phyloP scores from a whole-genome alignment of 495 filamentous ascomycete genomes.

The Hypoxylon cercidicola region DNA sequence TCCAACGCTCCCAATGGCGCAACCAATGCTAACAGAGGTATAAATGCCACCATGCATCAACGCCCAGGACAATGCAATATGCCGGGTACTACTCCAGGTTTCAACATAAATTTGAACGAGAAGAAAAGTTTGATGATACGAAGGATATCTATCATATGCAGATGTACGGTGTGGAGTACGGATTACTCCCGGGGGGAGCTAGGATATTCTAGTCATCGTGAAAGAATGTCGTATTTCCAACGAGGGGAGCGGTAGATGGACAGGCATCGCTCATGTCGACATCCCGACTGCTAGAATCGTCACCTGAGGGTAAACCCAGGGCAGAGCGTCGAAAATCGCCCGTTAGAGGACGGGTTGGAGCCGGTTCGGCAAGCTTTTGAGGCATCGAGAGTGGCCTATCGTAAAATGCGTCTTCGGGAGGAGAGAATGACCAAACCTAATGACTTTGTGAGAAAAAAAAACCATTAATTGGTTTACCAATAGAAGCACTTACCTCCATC shows the following conservation, averaged over 20 bases:
- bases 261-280: constrained; percentile 61
- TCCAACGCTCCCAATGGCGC: constrained; percentile 18
- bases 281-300: constrained; percentile 47
- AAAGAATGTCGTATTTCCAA: constrained; percentile 56
- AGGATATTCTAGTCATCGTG: constrained; percentile 50
- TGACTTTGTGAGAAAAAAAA: constrained; percentile 24
- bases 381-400: constrained; percentile 53
- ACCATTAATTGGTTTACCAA: constrained; percentile 11
- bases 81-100: constrained; percentile 21
- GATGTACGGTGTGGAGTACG: constrained; percentile 39
- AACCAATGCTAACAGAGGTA: constrained; percentile 29
- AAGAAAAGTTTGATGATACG: constrained; percentile 45
- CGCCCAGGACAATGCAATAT: constrained; percentile 41
- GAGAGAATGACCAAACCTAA: constrained; percentile 92
- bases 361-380: constrained; percentile 49
- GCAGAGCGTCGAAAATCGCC: constrained; percentile 45
- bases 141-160: constrained; percentile 49
- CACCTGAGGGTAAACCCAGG: constrained; percentile 30
- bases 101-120: constrained; percentile 20
- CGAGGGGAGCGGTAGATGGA: constrained; percentile 56
- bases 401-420: constrained; percentile 74
- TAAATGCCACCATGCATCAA: constrained; percentile 40
- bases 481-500: constrained; percentile 81
- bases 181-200: not conserved
- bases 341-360: constrained; percentile 54